These are phyloP conservation scores for Chaetomium strumarium DNA, from an alignment of 2,329 filamentous ascomycete genomes.

Conservation along the genomic window DNA sequence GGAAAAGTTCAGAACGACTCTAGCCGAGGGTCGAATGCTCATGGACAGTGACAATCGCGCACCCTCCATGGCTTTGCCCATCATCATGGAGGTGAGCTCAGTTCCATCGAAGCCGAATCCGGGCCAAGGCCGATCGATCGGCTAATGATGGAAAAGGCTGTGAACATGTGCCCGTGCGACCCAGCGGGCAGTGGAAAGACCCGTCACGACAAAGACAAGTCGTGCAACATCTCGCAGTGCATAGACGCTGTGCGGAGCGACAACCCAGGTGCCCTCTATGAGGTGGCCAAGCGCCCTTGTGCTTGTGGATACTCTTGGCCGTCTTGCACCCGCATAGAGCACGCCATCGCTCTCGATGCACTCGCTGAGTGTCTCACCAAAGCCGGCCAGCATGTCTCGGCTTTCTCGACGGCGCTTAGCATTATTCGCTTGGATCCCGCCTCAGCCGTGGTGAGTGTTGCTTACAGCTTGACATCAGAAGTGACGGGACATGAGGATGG, in stretches of 20 bases:
- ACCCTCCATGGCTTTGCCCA: conserved; percentile 7
- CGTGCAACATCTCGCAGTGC: conserved; percentile 26
- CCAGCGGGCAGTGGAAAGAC: conserved; percentile 4
- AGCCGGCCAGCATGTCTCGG: conserved; percentile 13
- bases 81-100: conserved; percentile 9
- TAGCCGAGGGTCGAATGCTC: background rate
- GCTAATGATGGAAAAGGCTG: conserved; percentile 6
- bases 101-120: no score
- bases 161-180: conserved; percentile 17
- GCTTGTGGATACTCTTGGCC: conserved; percentile 23
- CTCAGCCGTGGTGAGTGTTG: conserved; percentile 17
- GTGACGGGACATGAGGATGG: background rate
- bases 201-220: conserved; percentile 21
- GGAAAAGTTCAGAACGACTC: background rate
- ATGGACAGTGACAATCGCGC: background rate
- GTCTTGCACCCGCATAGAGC: conserved; percentile 11
- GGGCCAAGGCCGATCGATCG: no score
- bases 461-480: background rate
- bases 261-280: conserved; percentile 11
- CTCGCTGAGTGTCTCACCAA: conserved; percentile 18
- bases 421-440: conserved; percentile 20
- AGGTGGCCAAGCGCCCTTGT: conserved; percentile 13
- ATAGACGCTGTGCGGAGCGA: conserved; percentile 12
- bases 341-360: conserved; percentile 18
- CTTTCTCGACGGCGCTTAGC: conserved; percentile 20